Conservation (phyloP, 2,329 filamentous ascomycete genomes). For the Claviceps maximensis region DNA sequence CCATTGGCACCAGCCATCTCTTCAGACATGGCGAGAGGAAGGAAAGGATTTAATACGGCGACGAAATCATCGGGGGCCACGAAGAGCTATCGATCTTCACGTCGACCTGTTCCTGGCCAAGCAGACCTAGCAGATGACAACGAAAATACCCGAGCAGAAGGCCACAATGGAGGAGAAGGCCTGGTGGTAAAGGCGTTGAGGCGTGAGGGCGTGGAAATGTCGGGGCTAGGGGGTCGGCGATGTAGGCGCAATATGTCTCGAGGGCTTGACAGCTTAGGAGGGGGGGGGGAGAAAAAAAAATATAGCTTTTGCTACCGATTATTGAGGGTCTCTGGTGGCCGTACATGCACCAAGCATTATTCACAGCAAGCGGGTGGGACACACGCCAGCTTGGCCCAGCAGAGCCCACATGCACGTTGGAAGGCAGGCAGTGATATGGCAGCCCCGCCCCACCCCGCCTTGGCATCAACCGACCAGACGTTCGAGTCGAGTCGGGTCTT, state of each 20-base stretch:
- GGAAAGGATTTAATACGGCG: conserved; percentile 10
- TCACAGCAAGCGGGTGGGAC: too few relatives aligned
- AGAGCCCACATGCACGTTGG: too few relatives aligned
- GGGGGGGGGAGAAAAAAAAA: background rate
- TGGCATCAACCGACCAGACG: too few relatives aligned
- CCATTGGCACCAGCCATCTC: conserved; percentile 24
- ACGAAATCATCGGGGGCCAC: conserved; percentile 22
- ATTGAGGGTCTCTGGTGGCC: background rate
- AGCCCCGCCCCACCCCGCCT: too few relatives aligned
- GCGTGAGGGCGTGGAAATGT: background rate
- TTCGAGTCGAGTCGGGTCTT: too few relatives aligned
- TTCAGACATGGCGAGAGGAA: conserved; percentile 23
- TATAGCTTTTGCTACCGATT: too few relatives aligned
- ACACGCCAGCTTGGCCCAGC: background rate
- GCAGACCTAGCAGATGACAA: background rate
- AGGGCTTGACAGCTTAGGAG: background rate
- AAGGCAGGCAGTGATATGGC: too few relatives aligned
- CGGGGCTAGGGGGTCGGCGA: background rate
- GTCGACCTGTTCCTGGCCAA: background rate
- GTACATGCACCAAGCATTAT: background rate
- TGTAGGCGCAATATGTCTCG: background rate
- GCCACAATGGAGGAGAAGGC: background rate
- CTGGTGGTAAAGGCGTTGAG: background rate
- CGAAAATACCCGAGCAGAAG: background rate
- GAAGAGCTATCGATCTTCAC: background rate